Evolutionary conservation across 2,329 filamentous ascomycete species (phyloP), one percentile per base, ranked within the genome.

Genomic region (Aspergillus candidus): DNA sequence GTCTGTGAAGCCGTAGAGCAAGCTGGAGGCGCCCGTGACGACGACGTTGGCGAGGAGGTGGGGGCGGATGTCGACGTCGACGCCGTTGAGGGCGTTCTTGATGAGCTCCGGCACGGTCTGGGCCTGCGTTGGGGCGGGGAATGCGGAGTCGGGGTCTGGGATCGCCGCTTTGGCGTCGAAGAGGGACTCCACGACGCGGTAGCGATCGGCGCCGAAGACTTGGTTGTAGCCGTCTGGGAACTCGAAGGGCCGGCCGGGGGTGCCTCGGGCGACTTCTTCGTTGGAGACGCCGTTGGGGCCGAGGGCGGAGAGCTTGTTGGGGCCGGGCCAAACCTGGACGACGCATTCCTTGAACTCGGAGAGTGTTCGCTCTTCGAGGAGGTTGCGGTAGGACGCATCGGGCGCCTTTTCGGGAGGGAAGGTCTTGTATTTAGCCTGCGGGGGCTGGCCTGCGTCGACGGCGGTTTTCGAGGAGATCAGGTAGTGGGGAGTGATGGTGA

Each of bases 291-390:
- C 81, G 15, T 67, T 69, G 71, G 78, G 54, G 66, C 60, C 55
- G n/a, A 67, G 66, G 33, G 55, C 63, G 55, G 61, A 65, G 57
- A 88, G 81, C 49, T 82, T 78, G 47, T 83, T 83, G 0, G 87
- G 87, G 1, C 88, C 88, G 18, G 82, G 80, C 91, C 93, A 98
- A 11, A 91, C 82, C 69, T 96, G 89, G 22, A 97, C 89, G 12
- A 96, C 88, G 13, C 86, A 94, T 71, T 98, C 94, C 72, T 98
- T 98, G 79, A 94, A 98, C 65, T 96, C 89, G 32, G 88, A 89
- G 45, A 98, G 72, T 34, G 95, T 84, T 41, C 91, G 86, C 66
- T 97, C 93, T 72, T 98, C 90, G 68, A 97, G 84, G 53, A 91
- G 83, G 13, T 76, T 73, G 47, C 85, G 82, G 77, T 90, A 97